Percentiles rank a stretch among this genome's conserved stretches.
phyloP scores from a whole-genome alignment of 257 asterid genomes.

The Solanum paucissectum region DNA sequence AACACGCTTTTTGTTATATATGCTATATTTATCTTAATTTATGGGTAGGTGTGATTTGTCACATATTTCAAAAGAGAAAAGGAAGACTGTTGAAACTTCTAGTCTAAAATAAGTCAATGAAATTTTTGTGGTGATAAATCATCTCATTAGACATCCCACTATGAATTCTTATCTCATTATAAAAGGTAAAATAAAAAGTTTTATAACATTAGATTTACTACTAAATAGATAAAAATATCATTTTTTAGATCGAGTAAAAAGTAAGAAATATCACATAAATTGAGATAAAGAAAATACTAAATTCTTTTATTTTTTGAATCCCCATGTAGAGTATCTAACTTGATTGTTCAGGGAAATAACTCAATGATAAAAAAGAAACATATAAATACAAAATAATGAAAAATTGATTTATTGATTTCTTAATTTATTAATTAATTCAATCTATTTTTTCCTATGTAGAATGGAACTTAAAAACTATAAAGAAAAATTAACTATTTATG shows the following conservation, averaged over 20 bases:
- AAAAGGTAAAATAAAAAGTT: too few species aligned
- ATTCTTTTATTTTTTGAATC: too few species aligned
- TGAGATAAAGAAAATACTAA: neutral
- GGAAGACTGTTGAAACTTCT: neutral
- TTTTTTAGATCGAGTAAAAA: neutral
- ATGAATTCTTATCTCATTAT: too few species aligned
- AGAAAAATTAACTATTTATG: too few species aligned
- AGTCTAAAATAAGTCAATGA: neutral
- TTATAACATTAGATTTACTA: neutral
- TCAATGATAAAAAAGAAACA: neutral
- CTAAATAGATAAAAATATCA: neutral
- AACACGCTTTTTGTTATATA: neutral
- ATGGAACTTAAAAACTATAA: too few species aligned
- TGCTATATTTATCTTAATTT: neutral
- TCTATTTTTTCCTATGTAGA: too few species aligned
- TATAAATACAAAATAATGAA: neutral
- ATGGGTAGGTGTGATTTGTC: neutral
- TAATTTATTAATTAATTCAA: too few species aligned
- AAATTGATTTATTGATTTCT: too few species aligned
- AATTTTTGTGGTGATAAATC: too few species aligned
- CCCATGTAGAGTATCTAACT: neutral
- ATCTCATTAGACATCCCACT: too few species aligned
- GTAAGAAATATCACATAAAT: neutral
- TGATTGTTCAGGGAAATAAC: neutral
- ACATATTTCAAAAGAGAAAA: neutral